Evolutionary conservation across 2,329 filamentous ascomycete species (phyloP), one percentile per base, ranked within the genome.

Genomic region (Penicillium fuscoglaucum): DNA sequence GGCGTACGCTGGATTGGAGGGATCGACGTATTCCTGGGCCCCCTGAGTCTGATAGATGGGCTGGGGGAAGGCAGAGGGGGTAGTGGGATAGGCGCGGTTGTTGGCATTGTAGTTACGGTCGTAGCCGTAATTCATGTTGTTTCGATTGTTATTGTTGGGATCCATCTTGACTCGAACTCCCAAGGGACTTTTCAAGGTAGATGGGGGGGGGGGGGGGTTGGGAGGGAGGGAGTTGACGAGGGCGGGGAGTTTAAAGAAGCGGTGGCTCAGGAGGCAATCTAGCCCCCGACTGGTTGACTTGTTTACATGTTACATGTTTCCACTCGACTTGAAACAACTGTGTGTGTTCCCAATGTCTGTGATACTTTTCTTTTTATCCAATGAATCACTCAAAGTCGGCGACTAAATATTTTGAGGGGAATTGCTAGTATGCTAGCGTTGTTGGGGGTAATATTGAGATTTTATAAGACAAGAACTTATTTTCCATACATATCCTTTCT

Each of bases 11-110:
- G 72, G 74, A 66, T 76, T 78, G 55, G 77, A 76, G 52, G 77
- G 72, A 62, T 84, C 84, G 61, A 84, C 80, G 68, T 88, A 85
- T 66, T 87, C 84, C 74, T 86, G 83, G 47, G 82, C 82, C 54
- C 80, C 78, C 67, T 83, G 80, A 69, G 82, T 83, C 51, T 83
- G 83, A 70, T 86, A 87, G 74, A 96, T 90, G 60, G 93, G 93
- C 79, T 98, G 93, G 13, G 93, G 93, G 72, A 98, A 98, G 59
- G 93, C 96, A 65, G 93, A 97, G 52, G 93, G 93, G 10, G 93
- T 97, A 53, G 93, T 92, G 67, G 89, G 90, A 82, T 90, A 92
- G 66, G 86, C 82, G 73, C 88, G 83, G 74, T 89, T 88, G 74
- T 82, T 83, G 69, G 84, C 80, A 59, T 86, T 83, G 69, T 86